Evolutionary conservation across 495 filamentous ascomycete genomes (phyloP), one percentile per base, ranked within the genome.

Genomic region (Cryomyces minteri): DNA sequence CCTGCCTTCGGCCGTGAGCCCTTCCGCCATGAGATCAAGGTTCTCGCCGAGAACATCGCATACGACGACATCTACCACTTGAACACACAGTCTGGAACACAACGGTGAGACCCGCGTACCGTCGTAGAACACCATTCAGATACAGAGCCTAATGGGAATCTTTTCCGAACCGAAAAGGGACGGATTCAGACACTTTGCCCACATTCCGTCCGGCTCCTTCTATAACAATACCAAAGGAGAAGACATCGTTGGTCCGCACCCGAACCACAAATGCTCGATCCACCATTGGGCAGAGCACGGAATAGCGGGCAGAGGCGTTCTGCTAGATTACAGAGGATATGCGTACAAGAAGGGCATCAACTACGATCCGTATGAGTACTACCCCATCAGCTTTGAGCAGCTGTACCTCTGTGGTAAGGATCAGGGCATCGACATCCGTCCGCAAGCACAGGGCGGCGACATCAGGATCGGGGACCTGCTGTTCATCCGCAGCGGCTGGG

Each of bases 61-160:
- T 75, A 77, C 46, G 77, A 82, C 50, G 80, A 84, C 49, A 67
- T 80, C 47, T 77, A 83, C 48, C 68, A 71, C 29, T 69, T 86
- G 58, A 87, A 87, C 58, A 84, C 82, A 0, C 82, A 87, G 54
- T 72, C 74, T 51, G 73, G 73, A 29, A 80, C 76, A 4, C 82
- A 88, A 59, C 86, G 82, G 82, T 25, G 18, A 25, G 18, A 25
- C 18, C 18, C 18, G 18, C 18, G 2, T 25, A 25, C 18, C 18
- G 18, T 25, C 18, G 18, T 25, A 2, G 2, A 2, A 25, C 18
- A 25, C 18, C 18, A 25, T 2, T 25, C 18, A 25, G 18, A 25
- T 25, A 25, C 18, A 25, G 18, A 25, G 2, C 18, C 18, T 25
- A 25, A 25, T 25, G 18, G 2, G 18, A 25, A 25, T 25, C 2